Evolutionary conservation across 192 early-diverging fungal genomes (phyloP).

Genomic region (Haplosporangium gracile): DNA sequence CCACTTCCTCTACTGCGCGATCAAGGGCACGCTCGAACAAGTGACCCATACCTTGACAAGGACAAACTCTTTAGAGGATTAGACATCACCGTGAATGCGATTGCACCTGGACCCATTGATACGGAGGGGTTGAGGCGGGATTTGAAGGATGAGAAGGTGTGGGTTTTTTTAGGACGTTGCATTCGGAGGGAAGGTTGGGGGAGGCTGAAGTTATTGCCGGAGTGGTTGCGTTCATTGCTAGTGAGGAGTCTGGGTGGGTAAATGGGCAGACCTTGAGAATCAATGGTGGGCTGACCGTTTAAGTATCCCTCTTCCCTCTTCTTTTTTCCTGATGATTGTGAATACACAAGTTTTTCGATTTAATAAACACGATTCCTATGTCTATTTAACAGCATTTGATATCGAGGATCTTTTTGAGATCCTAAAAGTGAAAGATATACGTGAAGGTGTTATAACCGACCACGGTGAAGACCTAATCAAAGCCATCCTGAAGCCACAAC

Average conservation of each 20-base stretch:
- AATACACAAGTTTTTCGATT: too few relatives aligned
- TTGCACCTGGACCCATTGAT: conserved; percentile 31
- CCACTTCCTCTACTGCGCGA: conserved; percentile 12
- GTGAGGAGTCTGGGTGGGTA: conserved; percentile 28
- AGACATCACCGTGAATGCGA: conserved; percentile 20
- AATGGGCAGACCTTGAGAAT: conserved; percentile 39
- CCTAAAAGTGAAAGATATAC: too few relatives aligned
- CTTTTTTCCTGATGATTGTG: too few relatives aligned
- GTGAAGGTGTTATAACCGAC: too few relatives aligned
- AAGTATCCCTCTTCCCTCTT: background rate
- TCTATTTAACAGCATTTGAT: too few relatives aligned
- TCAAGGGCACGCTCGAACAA: conserved; percentile 19
- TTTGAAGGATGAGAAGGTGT: background rate
- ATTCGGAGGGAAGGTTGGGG: conserved; percentile 24
- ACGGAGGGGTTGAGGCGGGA: conserved; percentile 2
- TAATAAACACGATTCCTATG: too few relatives aligned
- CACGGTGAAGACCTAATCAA: too few relatives aligned
- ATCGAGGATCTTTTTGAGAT: too few relatives aligned
- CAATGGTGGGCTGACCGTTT: conserved; percentile 44
- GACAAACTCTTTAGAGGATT: conserved; percentile 15
- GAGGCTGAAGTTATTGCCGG: background rate
- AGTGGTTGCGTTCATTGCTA: conserved; percentile 24
- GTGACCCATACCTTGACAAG: conserved; percentile 11
- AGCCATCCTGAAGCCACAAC: too few relatives aligned
- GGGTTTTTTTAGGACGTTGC: conserved; percentile 1